phyloP scores from a whole-genome alignment of 2,329 filamentous ascomycete species.

The Claviceps pusilla region DNA sequence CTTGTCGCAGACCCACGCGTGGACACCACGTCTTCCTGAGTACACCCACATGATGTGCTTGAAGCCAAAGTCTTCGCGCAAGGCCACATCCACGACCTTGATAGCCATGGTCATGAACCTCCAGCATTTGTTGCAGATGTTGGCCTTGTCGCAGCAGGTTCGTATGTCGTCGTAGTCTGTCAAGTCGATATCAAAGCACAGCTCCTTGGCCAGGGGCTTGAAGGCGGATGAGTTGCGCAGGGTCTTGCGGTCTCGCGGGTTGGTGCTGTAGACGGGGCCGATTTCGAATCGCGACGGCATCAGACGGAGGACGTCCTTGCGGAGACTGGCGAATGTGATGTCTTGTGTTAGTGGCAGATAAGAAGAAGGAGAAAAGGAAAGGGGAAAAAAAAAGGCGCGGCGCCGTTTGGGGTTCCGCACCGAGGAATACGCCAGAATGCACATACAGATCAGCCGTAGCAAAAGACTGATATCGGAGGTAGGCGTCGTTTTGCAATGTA shows the following conservation, averaged over 20 bases:
- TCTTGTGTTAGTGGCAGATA: slow-evolving; percentile 2
- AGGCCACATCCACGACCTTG: slow-evolving; percentile 72
- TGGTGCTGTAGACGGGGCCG: slow-evolving; percentile 87
- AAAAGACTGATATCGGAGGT: slow-evolving; percentile 75
- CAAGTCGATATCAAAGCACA: slow-evolving; percentile 98
- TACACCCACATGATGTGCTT: slow-evolving; percentile 97
- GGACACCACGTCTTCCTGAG: slow-evolving; percentile 85
- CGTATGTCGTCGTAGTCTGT: slow-evolving; percentile 96
- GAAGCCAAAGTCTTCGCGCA: slow-evolving; percentile 92
- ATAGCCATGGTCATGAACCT: slow-evolving; percentile 96
- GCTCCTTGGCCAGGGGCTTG: slow-evolving; percentile 75
- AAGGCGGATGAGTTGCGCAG: slow-evolving; percentile 69
- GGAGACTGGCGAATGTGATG: slow-evolving; percentile 38
- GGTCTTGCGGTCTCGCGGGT: slow-evolving; percentile 84
- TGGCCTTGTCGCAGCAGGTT: slow-evolving; percentile 85
- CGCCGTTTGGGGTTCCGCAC: too few relatives aligned
- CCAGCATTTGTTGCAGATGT: slow-evolving; percentile 92
- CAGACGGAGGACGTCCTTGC: slow-evolving; percentile 77
- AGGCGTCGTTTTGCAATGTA: slow-evolving; percentile 81
- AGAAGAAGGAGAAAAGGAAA: too few relatives aligned
- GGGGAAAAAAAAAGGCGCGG: too few relatives aligned
- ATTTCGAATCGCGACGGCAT: slow-evolving; percentile 96
- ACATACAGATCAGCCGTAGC: slow-evolving; percentile 36
- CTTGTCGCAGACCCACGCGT: slow-evolving; percentile 96
- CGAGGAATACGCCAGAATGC: background rate